Base-by-base conservation (phyloP, 2,329 filamentous ascomycete genomes). In the Pestalotiopsis sp. region DNA sequence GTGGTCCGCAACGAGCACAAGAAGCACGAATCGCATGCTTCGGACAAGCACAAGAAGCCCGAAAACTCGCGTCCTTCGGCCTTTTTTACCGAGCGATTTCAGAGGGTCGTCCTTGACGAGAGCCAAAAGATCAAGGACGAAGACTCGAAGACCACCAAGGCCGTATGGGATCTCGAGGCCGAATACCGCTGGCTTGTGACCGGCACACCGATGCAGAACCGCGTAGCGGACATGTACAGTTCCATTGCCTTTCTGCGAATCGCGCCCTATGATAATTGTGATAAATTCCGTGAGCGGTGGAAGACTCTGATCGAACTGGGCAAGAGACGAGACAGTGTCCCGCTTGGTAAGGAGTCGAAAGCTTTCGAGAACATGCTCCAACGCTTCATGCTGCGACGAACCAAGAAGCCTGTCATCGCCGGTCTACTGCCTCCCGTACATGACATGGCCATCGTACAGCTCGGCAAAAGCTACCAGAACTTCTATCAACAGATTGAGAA, bases 151-250 rank as follows among this genome's bases (percentile, higher is more conserved):
- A 81, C 85, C 4, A 87, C 91, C 1, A 84, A 85, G 71, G 92
- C 88, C 4, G 88, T 88, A 38, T 87, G 83, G 72, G 77, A 81
- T 12, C 79, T 96, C 17, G 81, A 86, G 69, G 83, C 91, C 14
- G 83, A 82, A 45, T 88, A 92, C 75, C 86, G 93, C 62, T 90
- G 93, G 82, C 94, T 91, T 75, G 87, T 95, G 78, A 93, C 91
- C 3, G 93, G 93, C 31, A 96, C 93, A 0, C 93, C 93, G 0
- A 94, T 95, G 92, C 96, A 96, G 92, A 97, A 97, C 74, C 89
- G 86, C 13, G 89, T 95, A 2, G 84, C 88, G 27, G 95, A 98
- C 74, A 83, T 97, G 3, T 94, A 88, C 75, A 92, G 93, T 0
- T 81, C 97, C 23, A 84, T 97, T 59, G 87, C 88, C 2, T 98